Evolutionary conservation across 192 early-diverging fungal species (phyloP).

Genomic region (Rhizophagus sp.): DNA sequence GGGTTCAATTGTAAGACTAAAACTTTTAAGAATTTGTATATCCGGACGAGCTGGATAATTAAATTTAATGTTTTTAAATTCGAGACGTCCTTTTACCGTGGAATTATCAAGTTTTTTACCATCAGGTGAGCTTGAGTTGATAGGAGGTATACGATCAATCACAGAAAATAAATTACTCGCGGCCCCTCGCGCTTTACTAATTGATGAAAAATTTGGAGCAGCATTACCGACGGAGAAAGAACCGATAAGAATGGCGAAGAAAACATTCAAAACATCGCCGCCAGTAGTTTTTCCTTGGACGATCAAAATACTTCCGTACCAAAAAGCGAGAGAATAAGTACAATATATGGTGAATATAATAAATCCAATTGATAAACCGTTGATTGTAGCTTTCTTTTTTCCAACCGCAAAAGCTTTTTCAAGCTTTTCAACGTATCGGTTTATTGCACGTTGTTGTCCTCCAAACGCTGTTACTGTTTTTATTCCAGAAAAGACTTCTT

Average conservation of each 20-base stretch:
- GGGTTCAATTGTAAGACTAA: conserved; percentile 67
- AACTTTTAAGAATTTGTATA: conserved; percentile 71
- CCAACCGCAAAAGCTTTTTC: conserved; percentile 64
- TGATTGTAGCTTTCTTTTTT: conserved; percentile 57
- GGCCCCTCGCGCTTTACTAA: conserved; percentile 79
- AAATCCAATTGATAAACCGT: conserved; percentile 56
- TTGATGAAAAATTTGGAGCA: conserved; percentile 63
- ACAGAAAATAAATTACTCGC: conserved; percentile 77
- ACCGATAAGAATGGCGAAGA: conserved; percentile 67
- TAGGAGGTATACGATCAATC: conserved; percentile 80
- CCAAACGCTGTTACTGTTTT: conserved; percentile 90
- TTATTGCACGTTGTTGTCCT: conserved; percentile 68
- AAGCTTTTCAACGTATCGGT: conserved; percentile 64
- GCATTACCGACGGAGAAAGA: conserved; percentile 57
- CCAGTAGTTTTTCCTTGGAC: conserved; percentile 47
- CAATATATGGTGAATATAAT: conserved; percentile 71
- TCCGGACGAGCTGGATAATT: conserved; percentile 80
- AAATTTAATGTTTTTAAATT: conserved; percentile 77
- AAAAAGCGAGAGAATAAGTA: conserved; percentile 80
- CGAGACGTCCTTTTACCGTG: conserved; percentile 65
- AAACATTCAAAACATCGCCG: conserved; percentile 72
- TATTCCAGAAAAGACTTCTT: conserved; percentile 83
- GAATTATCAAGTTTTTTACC: conserved; percentile 50
- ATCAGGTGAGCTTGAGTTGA: conserved; percentile 59
- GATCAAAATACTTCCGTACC: conserved; percentile 77